These are phyloP conservation scores for Primulina huaijiensis DNA, from an alignment of 257 asterid genomes.

Conservation along the genomic window DNA sequence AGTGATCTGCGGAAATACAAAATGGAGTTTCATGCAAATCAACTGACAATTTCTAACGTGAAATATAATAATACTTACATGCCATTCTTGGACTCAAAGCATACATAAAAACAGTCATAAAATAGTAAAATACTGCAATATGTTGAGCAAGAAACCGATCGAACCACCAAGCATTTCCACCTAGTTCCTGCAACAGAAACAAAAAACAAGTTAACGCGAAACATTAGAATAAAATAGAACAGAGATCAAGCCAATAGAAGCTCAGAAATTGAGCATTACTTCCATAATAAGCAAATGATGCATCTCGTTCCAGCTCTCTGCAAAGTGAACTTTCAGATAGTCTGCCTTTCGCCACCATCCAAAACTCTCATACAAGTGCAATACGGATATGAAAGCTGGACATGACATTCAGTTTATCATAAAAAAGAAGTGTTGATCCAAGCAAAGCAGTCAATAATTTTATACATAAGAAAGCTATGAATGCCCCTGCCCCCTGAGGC, in stretches of 20 bases:
- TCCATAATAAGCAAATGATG: conserved; percentile 99
- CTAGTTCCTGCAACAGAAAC: conserved; percentile 71
- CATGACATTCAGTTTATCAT: conserved; percentile 28
- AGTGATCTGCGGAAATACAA: conserved; percentile 64
- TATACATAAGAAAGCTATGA: conserved; percentile 10
- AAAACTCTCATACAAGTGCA: conserved; percentile 93
- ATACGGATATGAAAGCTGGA: conserved; percentile 97
- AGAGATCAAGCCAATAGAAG: conserved; percentile 21
- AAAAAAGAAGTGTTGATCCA: conserved; percentile 9
- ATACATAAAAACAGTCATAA: conserved; percentile 87
- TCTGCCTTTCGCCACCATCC: conserved; percentile 99
- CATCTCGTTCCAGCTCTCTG: conserved; percentile 99
- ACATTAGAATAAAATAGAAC: conserved; percentile 12
- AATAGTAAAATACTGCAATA: conserved; percentile 74
- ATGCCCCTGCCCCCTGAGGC: not conserved
- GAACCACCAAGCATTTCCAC: conserved; percentile 97
- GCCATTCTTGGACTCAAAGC: conserved; percentile 99
- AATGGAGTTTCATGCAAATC: not conserved
- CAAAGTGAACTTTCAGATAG: conserved; percentile 96
- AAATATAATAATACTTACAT: conserved; percentile 53
- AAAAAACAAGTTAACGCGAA: not conserved
- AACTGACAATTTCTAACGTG: not conserved
- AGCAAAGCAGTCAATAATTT: conserved; percentile 9
- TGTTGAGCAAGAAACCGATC: conserved; percentile 93
- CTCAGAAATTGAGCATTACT: conserved; percentile 43